Evolutionary conservation across 2,329 filamentous ascomycete species (phyloP), one percentile per base, ranked within the genome.

Genomic region (Coleophoma crateriformis): DNA sequence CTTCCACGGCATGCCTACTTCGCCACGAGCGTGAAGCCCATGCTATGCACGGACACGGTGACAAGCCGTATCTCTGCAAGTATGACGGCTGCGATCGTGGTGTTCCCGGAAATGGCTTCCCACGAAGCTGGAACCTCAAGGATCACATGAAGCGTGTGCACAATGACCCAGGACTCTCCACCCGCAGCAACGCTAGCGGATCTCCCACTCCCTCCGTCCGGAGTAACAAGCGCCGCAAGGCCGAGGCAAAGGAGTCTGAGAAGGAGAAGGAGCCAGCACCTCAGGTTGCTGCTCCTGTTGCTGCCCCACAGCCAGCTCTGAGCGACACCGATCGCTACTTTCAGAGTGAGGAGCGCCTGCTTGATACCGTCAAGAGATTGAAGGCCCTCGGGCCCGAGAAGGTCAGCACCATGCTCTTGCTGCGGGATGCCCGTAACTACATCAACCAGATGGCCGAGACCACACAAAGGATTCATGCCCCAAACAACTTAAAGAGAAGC

Each of bases 131-230:
- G 89, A 97, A 97, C 71, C 80, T 96, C 48, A 85, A 87, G 68
- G 92, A 97, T 71, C 92, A 97, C 77, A 96, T 96, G 91, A 89
- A 90, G 72, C 86, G 92, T 54, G 91, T 96, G 7, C 92, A 97
- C 73, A 84, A 84, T 54, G 59, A 65, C 46, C 53, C 59, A 46
- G 57, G 59, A 52, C 54, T 57, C 20, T 44, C 58, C 40, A 61
- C 48, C 19, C 48, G 59, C 46, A 58, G 55, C 50, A 58, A 55
- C 51, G 49, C 53, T 20, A 58, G 58, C 33, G 58, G 53, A 48
- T 58, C 55, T 32, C 58, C 61, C 22, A 56, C 55, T 10, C 56
- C 61, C 45, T 57, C 63, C 41, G 53, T 46, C 50, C 58, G 59
- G 40, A 54, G 51, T 6, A 32, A 39, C 42, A 63, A 60, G 52